phyloP scores from a whole-genome alignment of 805 yeast genomes.

The Cephaloascus fragrans region DNA sequence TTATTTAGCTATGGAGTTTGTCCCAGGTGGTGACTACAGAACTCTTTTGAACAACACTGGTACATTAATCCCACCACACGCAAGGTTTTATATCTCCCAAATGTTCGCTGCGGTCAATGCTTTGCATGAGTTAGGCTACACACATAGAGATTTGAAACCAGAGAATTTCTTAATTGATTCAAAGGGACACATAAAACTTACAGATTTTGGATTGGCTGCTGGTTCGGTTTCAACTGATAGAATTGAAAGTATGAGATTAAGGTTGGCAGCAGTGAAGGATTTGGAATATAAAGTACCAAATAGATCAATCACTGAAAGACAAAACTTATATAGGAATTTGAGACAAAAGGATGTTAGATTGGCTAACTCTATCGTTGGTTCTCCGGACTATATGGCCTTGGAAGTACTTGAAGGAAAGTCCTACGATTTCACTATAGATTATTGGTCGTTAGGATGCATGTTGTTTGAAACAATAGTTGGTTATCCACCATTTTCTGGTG shows the following conservation, averaged over 20 bases:
- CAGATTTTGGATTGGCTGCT: slow-evolving; percentile 96
- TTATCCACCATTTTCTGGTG: slow-evolving; percentile 94
- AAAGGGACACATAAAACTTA: slow-evolving; percentile 84
- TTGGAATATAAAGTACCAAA: slow-evolving; percentile 56
- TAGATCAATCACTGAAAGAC: slow-evolving; percentile 79
- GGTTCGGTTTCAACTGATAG: slow-evolving; percentile 91
- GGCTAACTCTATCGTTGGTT: slow-evolving; percentile 94
- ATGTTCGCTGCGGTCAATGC: slow-evolving; percentile 95
- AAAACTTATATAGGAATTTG: slow-evolving; percentile 69
- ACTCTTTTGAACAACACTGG: slow-evolving; percentile 91
- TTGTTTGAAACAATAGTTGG: slow-evolving; percentile 93
- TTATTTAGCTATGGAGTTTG: slow-evolving; percentile 96
- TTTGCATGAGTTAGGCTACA: slow-evolving; percentile 88
- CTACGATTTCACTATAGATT: slow-evolving; percentile 94
- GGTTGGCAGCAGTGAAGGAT: slow-evolving; percentile 62
- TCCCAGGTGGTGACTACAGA: slow-evolving; percentile 99
- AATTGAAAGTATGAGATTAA: slow-evolving; percentile 82
- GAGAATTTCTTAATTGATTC: slow-evolving; percentile 87
- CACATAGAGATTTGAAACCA: slow-evolving; percentile 95
- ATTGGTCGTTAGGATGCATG: slow-evolving; percentile 98
- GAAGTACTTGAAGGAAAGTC: slow-evolving; percentile 92
- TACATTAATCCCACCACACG: slow-evolving; percentile 86
- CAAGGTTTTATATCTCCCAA: slow-evolving; percentile 89
- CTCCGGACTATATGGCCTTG: slow-evolving; percentile 98
- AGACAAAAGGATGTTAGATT: slow-evolving; percentile 73